A percentile compares a stretch with the other conserved stretches of the same genome.
Conservation (phyloP, 371 early-diverging fungal species). For the Haplosporangium sp. region DNA sequence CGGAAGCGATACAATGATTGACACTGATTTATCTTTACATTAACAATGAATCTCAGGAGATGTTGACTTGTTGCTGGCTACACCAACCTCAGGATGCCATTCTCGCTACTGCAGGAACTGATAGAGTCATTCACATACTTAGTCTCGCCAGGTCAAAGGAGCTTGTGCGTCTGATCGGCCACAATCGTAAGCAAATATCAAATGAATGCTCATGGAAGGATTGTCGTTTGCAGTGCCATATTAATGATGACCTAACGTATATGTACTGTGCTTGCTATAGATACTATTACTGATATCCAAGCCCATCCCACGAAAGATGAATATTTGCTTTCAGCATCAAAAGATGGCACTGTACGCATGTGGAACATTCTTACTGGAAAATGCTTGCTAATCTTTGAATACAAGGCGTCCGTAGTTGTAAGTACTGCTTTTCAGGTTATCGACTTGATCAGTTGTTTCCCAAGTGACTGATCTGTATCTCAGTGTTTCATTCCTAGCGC, state of each 20-base stretch:
- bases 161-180: constrained; percentile 69
- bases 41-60: constrained; percentile 38
- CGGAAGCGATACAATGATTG: no score
- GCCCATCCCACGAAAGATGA: constrained; percentile 75
- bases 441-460: not conserved
- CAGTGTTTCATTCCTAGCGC: constrained; percentile 69
- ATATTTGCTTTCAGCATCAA: constrained; percentile 81
- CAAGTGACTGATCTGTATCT: not conserved
- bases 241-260: no score
- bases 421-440: constrained; percentile 17
- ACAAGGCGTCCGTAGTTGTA: constrained; percentile 73
- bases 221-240: not conserved
- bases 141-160: constrained; percentile 83
- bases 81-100: constrained; percentile 74
- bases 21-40: no score
- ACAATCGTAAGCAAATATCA: constrained; percentile 63
- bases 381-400: constrained; percentile 73
- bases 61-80: constrained; percentile 80
- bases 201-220: no score
- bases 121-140: constrained; percentile 71
- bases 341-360: constrained; percentile 87
- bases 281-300: constrained; percentile 74
- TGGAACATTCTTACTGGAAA: constrained; percentile 86
- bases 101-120: constrained; percentile 76
- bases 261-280: constrained; percentile 38